A percentile compares a stretch with the other conserved stretches of the same genome.
These are phyloP conservation scores for Tympanopsis confertula DNA, from an alignment of 2,329 filamentous ascomycete genomes.

Conservation along the genomic window DNA sequence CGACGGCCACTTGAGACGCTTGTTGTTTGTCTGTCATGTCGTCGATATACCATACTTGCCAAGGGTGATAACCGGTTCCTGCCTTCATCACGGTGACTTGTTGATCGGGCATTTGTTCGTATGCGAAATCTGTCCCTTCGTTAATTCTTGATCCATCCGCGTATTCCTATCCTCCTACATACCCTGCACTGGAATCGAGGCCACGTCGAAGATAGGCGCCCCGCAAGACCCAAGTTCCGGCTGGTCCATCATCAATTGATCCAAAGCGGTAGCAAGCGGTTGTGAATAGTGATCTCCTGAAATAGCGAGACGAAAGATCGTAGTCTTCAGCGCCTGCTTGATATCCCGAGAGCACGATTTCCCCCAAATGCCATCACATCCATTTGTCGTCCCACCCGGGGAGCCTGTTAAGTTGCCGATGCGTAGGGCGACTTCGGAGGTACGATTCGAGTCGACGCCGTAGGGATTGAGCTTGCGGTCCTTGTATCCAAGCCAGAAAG, in stretches of 20 bases:
- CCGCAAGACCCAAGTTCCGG: conserved; percentile 14
- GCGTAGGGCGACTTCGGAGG: conserved; percentile 20
- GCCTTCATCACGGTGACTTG: conserved; percentile 14
- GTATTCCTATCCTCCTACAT: too few relatives aligned
- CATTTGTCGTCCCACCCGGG: conserved; percentile 18
- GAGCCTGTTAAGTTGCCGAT: conserved; percentile 21
- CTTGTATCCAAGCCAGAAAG: conserved; percentile 21
- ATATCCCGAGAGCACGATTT: conserved; percentile 16
- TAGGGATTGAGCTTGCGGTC: conserved; percentile 11
- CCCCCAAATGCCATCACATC: conserved; percentile 23
- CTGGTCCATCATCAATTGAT: neutral
- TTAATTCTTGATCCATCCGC: conserved; percentile 2
- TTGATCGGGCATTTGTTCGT: conserved; percentile 13
- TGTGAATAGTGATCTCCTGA: neutral
- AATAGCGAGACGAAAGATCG: conserved; percentile 6
- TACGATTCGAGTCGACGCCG: conserved; percentile 16
- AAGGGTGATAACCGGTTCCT: conserved; percentile 14
- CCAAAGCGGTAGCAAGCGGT: neutral
- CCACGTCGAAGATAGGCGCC: conserved; percentile 17
- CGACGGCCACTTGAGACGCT: conserved; percentile 21
- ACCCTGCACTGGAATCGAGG: conserved; percentile 18
- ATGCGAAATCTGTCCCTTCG: conserved; percentile 14
- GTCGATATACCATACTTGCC: conserved; percentile 22
- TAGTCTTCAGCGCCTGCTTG: conserved; percentile 12
- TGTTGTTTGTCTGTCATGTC: conserved; percentile 17